These are phyloP conservation scores for Annulohypoxylon truncatum DNA, from an alignment of 2,329 filamentous ascomycete species.

Conservation along the genomic window DNA sequence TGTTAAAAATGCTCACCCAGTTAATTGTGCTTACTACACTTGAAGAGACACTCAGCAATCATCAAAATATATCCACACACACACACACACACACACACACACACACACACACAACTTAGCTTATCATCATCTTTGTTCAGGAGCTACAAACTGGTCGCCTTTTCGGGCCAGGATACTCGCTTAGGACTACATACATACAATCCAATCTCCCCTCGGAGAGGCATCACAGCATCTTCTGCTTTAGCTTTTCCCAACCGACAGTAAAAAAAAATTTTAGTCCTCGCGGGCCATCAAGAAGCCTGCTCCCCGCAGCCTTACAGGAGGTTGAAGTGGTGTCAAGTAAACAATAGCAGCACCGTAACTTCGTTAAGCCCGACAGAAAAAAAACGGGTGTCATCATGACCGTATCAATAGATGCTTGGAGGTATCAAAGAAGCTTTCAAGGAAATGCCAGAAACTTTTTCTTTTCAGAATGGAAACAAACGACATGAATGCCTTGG, in stretches of 20 bases:
- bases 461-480: slow-evolving; percentile 44
- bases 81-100: no score
- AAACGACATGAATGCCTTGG: slow-evolving; percentile 40
- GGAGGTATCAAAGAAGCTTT: slow-evolving; percentile 51
- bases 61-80: not conserved
- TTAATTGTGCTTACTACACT: not conserved
- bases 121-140: slow-evolving; percentile 31
- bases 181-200: slow-evolving; percentile 37
- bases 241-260: slow-evolving; percentile 25
- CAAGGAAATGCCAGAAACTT: slow-evolving; percentile 50
- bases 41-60: not conserved
- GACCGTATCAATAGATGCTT: slow-evolving; percentile 49
- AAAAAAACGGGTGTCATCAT: slow-evolving; percentile 39
- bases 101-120: slow-evolving; percentile 15
- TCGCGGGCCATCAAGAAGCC: slow-evolving; percentile 36
- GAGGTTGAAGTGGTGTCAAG: slow-evolving; percentile 12
- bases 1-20: not conserved
- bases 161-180: slow-evolving; percentile 27
- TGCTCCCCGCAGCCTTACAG: slow-evolving; percentile 33
- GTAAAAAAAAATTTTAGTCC: slow-evolving; percentile 29
- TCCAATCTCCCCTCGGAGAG: slow-evolving; percentile 9
- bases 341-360: slow-evolving; percentile 38
- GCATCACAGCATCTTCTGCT: slow-evolving; percentile 16
- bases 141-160: slow-evolving; percentile 31
- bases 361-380: slow-evolving; percentile 47